Base-by-base conservation (phyloP, 2,329 filamentous ascomycete genomes). In the Aspergillus pseudoglaucus region DNA sequence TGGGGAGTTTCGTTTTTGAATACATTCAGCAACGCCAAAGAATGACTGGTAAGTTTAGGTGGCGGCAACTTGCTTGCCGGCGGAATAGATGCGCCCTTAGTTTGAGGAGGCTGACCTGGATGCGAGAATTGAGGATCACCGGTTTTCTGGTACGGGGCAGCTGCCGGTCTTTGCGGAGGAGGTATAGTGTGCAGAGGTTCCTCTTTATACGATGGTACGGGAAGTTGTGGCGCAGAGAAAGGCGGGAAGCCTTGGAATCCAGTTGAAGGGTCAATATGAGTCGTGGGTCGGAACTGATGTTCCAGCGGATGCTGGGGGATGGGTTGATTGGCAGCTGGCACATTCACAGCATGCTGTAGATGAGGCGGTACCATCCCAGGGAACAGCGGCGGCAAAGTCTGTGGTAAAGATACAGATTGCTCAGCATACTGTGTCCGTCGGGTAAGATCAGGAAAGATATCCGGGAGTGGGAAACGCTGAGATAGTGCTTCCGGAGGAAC, bases 41-140 rank as follows among this genome's bases (percentile, higher is more conserved):
- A 74, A 60, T 84, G 80, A 10, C 73, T 74, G 32, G 71, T 82
- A 27, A 84, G 72, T 52, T 76, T 79, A 6, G 80, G 79, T 35
- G 76, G 71, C 14, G 81, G 81, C 20, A 84, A 60, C 45, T 78
- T 78, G 60, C 55, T 80, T 63, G 81, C 78, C 30, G 77, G 73
- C 1, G 81, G 81, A 25, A 77, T 72, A 32, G 67, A 63, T 37
- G 73, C 70, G n/a, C 69, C 69, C 47, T 70, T 68, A 44, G 65
- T 45, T 38, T 64, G 62, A 37, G 62, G 53, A 27, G 55, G 51
- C 27, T 64, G 67, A 18, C 66, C 58, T 35, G 61, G 60, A 47
- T 67, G 65, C 30, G 66, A 63, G 59, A 75, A 71, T 53, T 73
- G 64, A 37, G 69, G 70, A 50, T 74, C 72, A 9, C 70, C 69